Conservation (phyloP, 164 flowering plant genomes). For the Umbellularia californica region DNA sequence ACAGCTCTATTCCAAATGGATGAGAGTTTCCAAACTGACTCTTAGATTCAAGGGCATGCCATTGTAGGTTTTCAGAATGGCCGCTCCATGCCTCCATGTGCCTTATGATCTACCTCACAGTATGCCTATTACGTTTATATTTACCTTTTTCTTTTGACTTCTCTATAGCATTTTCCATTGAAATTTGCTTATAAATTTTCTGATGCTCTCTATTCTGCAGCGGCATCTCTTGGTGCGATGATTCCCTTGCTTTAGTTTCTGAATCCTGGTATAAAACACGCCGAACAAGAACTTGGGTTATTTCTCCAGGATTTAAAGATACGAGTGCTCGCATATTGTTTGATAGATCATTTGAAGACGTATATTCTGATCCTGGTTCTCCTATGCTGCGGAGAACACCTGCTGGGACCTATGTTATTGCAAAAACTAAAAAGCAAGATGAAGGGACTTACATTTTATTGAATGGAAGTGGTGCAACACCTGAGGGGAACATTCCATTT, state of each 20-base stretch:
- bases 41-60: too few species aligned
- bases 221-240: conserved; percentile 95
- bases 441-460: conserved; percentile 59
- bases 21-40: too few species aligned
- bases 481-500: conserved; percentile 92
- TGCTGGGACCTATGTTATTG: conserved; percentile 82
- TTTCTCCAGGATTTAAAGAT: conserved; percentile 70
- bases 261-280: conserved; percentile 99
- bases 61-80: too few species aligned
- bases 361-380: conserved; percentile 97
- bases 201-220: conserved; percentile 30
- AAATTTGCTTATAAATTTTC: background rate
- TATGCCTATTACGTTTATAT: too few species aligned
- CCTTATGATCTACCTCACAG: too few species aligned
- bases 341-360: conserved; percentile 98
- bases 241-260: conserved; percentile 83
- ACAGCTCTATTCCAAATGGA: too few species aligned
- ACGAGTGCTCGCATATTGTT: conserved; percentile 70
- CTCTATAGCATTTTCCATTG: too few species aligned
- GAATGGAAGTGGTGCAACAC: conserved; percentile 97
- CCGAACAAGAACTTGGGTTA: conserved; percentile 78
- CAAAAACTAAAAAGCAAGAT: conserved; percentile 74
- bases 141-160: too few species aligned
- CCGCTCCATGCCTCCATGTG: too few species aligned
- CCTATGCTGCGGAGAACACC: conserved; percentile 88